These are phyloP conservation scores for Pyricularia pennisetigena DNA, from an alignment of 2,329 filamentous ascomycete genomes.

Conservation along the genomic window DNA sequence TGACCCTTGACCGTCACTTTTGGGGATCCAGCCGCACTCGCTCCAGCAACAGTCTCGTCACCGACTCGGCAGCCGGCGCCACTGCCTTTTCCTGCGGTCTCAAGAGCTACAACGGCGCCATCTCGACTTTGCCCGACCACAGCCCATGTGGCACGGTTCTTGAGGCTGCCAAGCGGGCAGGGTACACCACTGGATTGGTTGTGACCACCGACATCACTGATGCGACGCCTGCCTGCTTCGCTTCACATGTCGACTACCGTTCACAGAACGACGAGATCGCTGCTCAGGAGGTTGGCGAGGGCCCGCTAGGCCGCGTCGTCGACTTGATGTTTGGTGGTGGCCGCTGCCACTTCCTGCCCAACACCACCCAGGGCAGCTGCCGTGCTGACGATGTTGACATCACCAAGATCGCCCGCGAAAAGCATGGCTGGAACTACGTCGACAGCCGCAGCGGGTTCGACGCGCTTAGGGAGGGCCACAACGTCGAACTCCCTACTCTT, in stretches of 20 bases:
- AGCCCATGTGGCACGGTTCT: slow-evolving; percentile 84
- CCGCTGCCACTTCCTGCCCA: slow-evolving; percentile 85
- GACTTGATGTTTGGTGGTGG: slow-evolving; percentile 92
- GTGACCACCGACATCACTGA: slow-evolving; percentile 94
- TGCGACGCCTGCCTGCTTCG: slow-evolving; percentile 92
- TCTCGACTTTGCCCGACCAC: slow-evolving; percentile 76
- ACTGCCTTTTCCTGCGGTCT: slow-evolving; percentile 88
- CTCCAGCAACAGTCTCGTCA: slow-evolving; percentile 76
- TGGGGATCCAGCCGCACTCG: slow-evolving; percentile 85
- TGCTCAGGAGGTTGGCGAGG: slow-evolving; percentile 80
- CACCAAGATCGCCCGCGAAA: slow-evolving; percentile 59
- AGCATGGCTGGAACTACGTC: slow-evolving; percentile 72
- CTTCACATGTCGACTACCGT: slow-evolving; percentile 72
- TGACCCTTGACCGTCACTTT: slow-evolving; percentile 78
- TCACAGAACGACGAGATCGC: slow-evolving; percentile 84
- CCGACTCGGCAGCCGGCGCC: slow-evolving; percentile 92
- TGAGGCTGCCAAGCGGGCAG: slow-evolving; percentile 85
- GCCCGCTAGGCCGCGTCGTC: slow-evolving; percentile 76
- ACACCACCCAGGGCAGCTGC: slow-evolving; percentile 72
- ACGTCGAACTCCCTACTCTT: slow-evolving; percentile 67
- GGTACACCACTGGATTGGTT: slow-evolving; percentile 86
- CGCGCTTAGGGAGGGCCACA: slow-evolving; percentile 54
- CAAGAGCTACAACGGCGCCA: slow-evolving; percentile 97
- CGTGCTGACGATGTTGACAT: slow-evolving; percentile 71
- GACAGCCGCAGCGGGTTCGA: slow-evolving; percentile 67